These are phyloP conservation scores for Leptographium procerum DNA, from an alignment of 2,329 filamentous ascomycete genomes.

Conservation along the genomic window DNA sequence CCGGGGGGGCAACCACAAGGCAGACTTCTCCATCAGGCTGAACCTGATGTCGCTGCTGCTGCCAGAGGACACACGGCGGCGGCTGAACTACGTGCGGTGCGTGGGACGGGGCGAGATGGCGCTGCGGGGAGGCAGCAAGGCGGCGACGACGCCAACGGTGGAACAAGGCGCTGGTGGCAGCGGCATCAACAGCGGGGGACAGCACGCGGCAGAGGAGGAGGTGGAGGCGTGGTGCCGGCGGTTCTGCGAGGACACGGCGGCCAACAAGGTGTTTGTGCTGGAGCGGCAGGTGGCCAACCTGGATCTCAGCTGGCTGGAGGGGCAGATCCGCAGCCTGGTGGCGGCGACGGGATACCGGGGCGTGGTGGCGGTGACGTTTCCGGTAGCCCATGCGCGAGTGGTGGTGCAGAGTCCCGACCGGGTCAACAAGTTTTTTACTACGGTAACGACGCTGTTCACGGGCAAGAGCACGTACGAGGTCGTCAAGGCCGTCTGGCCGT, in stretches of 20 bases:
- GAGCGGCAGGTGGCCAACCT: conserved; percentile 43
- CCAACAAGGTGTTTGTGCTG: conserved; percentile 37
- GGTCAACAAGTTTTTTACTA: conserved; percentile 42
- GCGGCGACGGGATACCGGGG: conserved; percentile 39
- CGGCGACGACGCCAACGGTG: conserved; percentile 29
- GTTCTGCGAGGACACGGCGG: conserved; percentile 32
- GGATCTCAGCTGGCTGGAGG: conserved; percentile 43
- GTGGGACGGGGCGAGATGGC: conserved; percentile 37
- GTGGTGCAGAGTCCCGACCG: conserved; percentile 39
- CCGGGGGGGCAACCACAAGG: conserved; percentile 24
- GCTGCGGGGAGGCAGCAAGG: conserved; percentile 32
- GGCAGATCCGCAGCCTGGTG: conserved; percentile 39
- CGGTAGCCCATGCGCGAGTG: conserved; percentile 36
- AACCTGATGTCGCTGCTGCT: conserved; percentile 44
- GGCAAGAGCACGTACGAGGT: conserved; percentile 45
- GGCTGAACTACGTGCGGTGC: conserved; percentile 43
- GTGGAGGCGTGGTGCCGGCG: conserved; percentile 38
- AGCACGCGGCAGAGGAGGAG: conserved; percentile 21
- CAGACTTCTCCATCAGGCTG: conserved; percentile 42
- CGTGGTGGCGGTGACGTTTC: conserved; percentile 35
- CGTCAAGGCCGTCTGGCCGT: conserved; percentile 45
- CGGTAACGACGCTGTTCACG: conserved; percentile 37
- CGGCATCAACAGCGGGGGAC: conserved; percentile 24
- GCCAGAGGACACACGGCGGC: conserved; percentile 29
- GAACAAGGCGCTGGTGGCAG: too few species aligned